Percentiles rank a stretch among this genome's conserved stretches.
These are phyloP conservation scores for Mucor sp. DNA, from an alignment of 371 early-diverging fungal genomes.

Conservation along the genomic window DNA sequence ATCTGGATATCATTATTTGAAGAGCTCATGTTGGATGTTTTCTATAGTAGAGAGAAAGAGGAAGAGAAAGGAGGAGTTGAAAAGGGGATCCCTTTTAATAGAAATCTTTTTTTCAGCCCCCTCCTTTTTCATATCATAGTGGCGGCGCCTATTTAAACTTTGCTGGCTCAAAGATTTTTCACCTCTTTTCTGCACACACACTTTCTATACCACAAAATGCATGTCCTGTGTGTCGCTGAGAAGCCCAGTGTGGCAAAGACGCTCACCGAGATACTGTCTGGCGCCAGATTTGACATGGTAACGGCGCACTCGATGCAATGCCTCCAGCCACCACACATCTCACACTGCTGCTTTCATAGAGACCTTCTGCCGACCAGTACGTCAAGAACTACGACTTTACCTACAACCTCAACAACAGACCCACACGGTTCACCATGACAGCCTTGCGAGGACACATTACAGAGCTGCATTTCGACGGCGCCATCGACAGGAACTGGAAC, in stretches of 20 bases:
- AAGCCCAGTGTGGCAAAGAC: slow-evolving; percentile 97
- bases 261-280: slow-evolving; percentile 84
- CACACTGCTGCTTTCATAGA: slow-evolving; percentile 35
- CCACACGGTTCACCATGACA: slow-evolving; percentile 82
- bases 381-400: slow-evolving; percentile 82
- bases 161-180: not conserved
- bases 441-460: slow-evolving; percentile 84
- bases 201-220: slow-evolving; percentile 36
- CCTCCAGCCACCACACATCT: not conserved
- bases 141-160: not conserved
- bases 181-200: not conserved
- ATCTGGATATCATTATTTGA: slow-evolving; percentile 36
- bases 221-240: slow-evolving; percentile 96
- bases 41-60: not conserved
- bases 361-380: slow-evolving; percentile 61
- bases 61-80: not conserved
- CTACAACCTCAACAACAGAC: slow-evolving; percentile 57
- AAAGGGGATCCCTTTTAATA: not conserved
- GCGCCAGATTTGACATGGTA: slow-evolving; percentile 40
- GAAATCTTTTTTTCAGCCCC: not conserved
- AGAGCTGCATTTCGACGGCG: slow-evolving; percentile 64
- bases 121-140: not conserved
- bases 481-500: slow-evolving; percentile 62
- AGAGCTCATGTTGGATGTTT: slow-evolving; percentile 11
- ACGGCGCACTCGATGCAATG: not conserved